Evolutionary conservation across 257 asterid species (phyloP).

Genomic region (Lantana camara): DNA sequence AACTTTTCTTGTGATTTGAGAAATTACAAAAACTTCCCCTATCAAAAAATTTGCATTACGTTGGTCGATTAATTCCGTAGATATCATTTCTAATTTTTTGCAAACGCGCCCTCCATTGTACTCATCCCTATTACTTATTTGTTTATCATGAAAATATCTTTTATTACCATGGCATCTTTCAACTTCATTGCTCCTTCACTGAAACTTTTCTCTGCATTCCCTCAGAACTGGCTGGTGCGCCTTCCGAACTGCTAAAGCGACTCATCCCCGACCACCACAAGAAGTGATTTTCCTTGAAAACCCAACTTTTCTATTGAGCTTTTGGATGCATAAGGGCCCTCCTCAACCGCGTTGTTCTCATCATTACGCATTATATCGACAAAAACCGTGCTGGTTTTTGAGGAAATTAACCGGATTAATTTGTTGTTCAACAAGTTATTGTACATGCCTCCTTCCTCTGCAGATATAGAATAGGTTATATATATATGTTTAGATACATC

Average conservation of each 20-base stretch:
- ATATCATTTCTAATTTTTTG: too few species aligned
- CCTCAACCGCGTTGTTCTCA: slow-evolving; percentile 2
- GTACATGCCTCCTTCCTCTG: slow-evolving; percentile 35
- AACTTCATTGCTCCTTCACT: neutral
- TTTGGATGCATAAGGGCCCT: neutral
- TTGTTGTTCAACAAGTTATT: slow-evolving; percentile 15
- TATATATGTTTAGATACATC: slow-evolving; percentile 11
- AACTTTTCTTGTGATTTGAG: too few species aligned
- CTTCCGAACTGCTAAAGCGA: slow-evolving; percentile 51
- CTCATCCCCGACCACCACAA: slow-evolving; percentile 51
- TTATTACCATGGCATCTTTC: neutral
- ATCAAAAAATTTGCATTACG: too few species aligned
- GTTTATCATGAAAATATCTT: too few species aligned
- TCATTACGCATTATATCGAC: neutral
- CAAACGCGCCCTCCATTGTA: too few species aligned
- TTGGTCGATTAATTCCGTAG: too few species aligned
- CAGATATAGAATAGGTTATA: neutral
- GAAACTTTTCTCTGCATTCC: neutral
- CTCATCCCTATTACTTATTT: too few species aligned
- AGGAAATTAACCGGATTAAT: neutral
- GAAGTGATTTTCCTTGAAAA: slow-evolving; percentile 27
- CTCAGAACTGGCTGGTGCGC: slow-evolving; percentile 51
- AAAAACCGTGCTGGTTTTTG: neutral
- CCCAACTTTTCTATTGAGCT: neutral
- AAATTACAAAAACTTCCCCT: too few species aligned